These are phyloP conservation scores for Endothia cerciana DNA, from an alignment of 2,329 filamentous ascomycete species.

Conservation along the genomic window DNA sequence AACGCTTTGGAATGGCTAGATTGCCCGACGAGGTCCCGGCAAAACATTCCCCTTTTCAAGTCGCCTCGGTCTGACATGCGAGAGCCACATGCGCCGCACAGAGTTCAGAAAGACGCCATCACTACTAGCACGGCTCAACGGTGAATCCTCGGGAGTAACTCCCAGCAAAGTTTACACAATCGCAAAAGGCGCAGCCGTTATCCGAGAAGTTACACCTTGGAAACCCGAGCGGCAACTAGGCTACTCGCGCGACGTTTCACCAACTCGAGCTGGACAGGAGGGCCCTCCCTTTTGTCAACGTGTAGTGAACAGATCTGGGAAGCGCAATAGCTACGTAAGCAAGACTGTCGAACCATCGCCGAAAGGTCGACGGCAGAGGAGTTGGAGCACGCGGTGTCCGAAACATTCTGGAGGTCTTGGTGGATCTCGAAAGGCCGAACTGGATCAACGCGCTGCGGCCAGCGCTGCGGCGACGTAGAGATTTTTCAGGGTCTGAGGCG, in stretches of 20 bases:
- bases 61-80: background rate
- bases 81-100: background rate
- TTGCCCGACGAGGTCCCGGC: background rate
- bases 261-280: background rate
- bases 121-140: background rate
- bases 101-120: no score
- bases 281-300: background rate
- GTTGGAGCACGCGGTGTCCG: background rate
- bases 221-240: background rate
- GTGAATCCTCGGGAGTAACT: background rate
- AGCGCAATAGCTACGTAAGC: background rate
- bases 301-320: background rate
- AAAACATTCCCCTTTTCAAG: background rate
- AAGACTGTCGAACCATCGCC: background rate
- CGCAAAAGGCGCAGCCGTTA: background rate
- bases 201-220: background rate
- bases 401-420: background rate
- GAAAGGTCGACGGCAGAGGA: slow-evolving; percentile 1
- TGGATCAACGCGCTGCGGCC: background rate
- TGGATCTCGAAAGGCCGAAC: background rate
- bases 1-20: background rate
- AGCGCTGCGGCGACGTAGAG: background rate
- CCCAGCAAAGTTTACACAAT: background rate
- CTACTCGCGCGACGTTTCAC: background rate
- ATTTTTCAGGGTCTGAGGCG: background rate